A percentile compares a stretch with the other conserved stretches of the same genome.
Evolutionary conservation across 2,329 filamentous ascomycete species (phyloP).

Genomic region (Sarocladium strictum): DNA sequence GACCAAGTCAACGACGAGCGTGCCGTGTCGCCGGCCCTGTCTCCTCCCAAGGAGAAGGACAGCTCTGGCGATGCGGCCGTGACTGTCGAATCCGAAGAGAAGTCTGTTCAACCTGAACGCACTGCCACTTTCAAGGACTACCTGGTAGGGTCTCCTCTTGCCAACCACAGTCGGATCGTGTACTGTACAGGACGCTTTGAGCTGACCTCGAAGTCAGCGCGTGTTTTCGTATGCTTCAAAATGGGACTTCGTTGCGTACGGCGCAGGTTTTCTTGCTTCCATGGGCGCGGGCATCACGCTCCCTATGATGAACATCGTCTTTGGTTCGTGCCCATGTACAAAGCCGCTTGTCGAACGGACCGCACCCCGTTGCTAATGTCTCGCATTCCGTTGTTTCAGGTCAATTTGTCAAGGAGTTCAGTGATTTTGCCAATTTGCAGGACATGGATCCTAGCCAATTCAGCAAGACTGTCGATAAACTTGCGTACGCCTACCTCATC

Average conservation of each 20-base stretch:
- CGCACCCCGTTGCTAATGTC: background rate
- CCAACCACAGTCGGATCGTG: no score
- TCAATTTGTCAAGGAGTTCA: conserved; percentile 43
- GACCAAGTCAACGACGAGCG: background rate
- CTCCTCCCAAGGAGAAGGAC: background rate
- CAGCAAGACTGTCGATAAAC: conserved; percentile 32
- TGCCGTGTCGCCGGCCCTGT: background rate
- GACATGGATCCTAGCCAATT: conserved; percentile 17
- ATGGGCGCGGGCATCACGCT: conserved; percentile 48
- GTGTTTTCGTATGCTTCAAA: conserved; percentile 49
- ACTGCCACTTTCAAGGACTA: conserved; percentile 37
- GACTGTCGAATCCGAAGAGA: conserved; percentile 17
- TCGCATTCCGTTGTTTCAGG: conserved; percentile 23
- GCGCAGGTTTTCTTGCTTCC: conserved; percentile 39
- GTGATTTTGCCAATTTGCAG: conserved; percentile 28
- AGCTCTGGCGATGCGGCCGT: background rate
- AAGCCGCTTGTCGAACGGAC: background rate
- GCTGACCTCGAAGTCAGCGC: conserved; percentile 32
- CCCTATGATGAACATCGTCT: conserved; percentile 54
- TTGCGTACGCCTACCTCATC: conserved; percentile 31
- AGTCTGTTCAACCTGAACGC: conserved; percentile 32
- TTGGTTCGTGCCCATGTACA: conserved; percentile 31
- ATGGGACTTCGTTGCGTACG: conserved; percentile 44
- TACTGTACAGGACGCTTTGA: no score
- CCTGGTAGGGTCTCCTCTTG: conserved; percentile 16